Base-by-base conservation (phyloP, 352 stramenopile species). In the Pythium volutum region DNA sequence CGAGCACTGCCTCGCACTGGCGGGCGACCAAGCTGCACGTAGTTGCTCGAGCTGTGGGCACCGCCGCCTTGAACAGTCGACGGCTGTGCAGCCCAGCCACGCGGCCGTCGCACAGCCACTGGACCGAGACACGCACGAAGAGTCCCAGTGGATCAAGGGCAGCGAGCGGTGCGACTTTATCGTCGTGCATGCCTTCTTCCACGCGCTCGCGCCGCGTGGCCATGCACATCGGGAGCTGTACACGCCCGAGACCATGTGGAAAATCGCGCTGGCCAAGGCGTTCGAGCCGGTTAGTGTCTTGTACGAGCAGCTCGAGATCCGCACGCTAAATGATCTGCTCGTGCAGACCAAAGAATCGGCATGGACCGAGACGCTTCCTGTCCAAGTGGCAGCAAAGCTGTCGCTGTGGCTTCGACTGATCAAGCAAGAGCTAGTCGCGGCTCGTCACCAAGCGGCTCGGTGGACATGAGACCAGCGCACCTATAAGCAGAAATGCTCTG, bases 151-250 rank as follows among this genome's bases (percentile, higher is more conserved):
- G 69, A 61, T 70, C 4, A 34, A 39, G 4, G 31, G 23, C 0
- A 56, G 41, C 10, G 77, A 84, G 27, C 62, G 69, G 5, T 76
- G 67, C 31, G 77, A 87, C 49, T 79, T 80, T 47, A 18, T 87
- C 9, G 59, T 87, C 27, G 39, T 80, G n/a, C 52, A 64, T 14
- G 57, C 57, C 4, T 64, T 79, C 25, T 67, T 87, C 41, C 80
- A 89, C 36, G 72, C 64, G 4, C 38, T 88, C 49, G 73, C 74
- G 5, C 80, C 80, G 9, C 63, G 72, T 2, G 67, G 62, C 23
- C 75, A 82, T 43, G 54, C 42, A 0, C 74, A 81, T 12, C 66
- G 76, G 0, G 55, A 58, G 25, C 45, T 43, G 1, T 38, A 73
- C 4, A 41, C 63, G 7, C 31, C 68, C 0, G 54, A 74, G 12